Conservation (phyloP, 768 basidiomycete species). For the Rhodotorula graminis region DNA sequence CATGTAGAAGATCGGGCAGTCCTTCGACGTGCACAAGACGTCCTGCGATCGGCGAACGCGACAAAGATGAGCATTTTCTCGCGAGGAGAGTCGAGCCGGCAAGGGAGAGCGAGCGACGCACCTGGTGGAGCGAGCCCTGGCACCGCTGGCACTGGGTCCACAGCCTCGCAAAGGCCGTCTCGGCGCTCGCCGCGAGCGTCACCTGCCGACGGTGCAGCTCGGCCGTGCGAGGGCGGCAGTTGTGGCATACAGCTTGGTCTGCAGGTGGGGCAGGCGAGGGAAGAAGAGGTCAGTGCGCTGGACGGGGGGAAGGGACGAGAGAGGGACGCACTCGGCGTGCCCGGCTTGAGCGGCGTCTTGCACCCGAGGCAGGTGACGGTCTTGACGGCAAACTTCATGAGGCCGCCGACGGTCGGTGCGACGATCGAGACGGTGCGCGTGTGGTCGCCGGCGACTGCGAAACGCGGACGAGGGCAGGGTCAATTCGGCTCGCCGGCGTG, state of each 20-base stretch:
- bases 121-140: conserved; percentile 93
- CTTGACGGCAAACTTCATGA: conserved; percentile 99
- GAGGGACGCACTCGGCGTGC: conserved; percentile 21
- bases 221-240: conserved; percentile 76
- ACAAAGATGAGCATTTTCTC: background rate
- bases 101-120: conserved; percentile 15
- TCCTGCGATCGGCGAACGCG: conserved; percentile 63
- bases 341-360: conserved; percentile 67
- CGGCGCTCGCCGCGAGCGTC: conserved; percentile 63
- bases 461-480: too few species aligned
- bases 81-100: too few species aligned
- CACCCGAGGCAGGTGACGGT: conserved; percentile 92
- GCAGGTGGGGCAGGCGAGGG: background rate
- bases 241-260: conserved; percentile 93
- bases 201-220: conserved; percentile 91
- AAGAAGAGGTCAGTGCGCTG: background rate
- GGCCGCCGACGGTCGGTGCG: conserved; percentile 88
- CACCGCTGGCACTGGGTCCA: conserved; percentile 99
- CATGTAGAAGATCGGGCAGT: conserved; percentile 99
- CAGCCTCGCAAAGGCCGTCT: conserved; percentile 85
- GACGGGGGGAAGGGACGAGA: background rate
- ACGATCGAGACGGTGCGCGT: conserved; percentile 93
- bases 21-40: conserved; percentile 90
- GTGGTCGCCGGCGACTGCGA: conserved; percentile 85
- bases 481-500: background rate